Evolutionary conservation across 108 stramenopile genomes (phyloP), one percentile per base, ranked within the genome.

Genomic region (Pseudonitzschia delicatissima): DNA sequence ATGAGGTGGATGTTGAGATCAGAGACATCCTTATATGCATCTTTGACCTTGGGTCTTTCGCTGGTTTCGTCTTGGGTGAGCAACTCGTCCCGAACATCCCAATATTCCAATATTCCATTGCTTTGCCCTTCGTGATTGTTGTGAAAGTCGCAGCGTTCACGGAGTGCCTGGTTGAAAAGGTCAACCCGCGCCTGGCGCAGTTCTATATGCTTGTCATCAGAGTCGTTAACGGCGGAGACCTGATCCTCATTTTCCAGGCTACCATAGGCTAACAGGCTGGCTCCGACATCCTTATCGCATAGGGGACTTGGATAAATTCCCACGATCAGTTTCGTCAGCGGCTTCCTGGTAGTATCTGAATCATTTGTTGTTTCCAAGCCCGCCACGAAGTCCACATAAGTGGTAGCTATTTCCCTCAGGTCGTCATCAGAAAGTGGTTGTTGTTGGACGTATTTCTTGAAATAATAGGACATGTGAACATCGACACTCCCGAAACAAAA

Each of bases 401-500:
- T 29, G 0, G 4, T 36, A 18, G 67, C 67, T 6, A 68, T 52
- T 17, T 39, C 28, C 2, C 15, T 8, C 26, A 58, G 28, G 32
- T 28, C 42, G 27, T 37, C 23, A 6, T 51, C 27, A 23, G 27
- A 51, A 23, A 28, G 23, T 1, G 15, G 18, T 3, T 28, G 23
- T 12, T 44, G 18, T 20, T 42, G 57, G 12, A 42, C 45, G 39
- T 68, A 68, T 20, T 68, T 68, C 5, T 31, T 68, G 31, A 27
- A 68, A n/a, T 68, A 68, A 21, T 51, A 68, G 8, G 55, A 57
- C 29, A 68, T 28, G 53, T 68, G 67, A 12, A 57, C 55, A 45
- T 68, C 67, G 40, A 68, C 67, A 12, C 34, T 49, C 1, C 67
- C 67, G 34, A 68, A 68, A 32, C 67, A 68, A 34, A 68, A 58